Conservation (phyloP, 768 basidiomycete species). For the Tephrocybe sp. region DNA sequence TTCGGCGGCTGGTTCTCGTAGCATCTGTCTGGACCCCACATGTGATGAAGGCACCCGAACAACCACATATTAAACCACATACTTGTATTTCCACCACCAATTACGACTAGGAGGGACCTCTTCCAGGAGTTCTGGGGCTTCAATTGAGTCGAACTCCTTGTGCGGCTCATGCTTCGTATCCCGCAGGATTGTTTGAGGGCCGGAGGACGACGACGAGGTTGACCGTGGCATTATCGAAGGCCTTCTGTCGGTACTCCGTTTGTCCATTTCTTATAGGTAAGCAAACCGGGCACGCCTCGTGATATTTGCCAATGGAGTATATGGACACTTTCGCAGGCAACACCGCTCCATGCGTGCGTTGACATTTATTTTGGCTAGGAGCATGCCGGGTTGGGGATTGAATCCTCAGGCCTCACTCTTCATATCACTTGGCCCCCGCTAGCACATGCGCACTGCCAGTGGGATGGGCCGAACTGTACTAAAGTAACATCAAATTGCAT, state of each 20-base stretch:
- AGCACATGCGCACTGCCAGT: no score
- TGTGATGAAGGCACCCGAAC: not conserved
- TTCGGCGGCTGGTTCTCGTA: slow-evolving; percentile 44
- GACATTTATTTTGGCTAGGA: not conserved
- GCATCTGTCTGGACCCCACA: slow-evolving; percentile 21
- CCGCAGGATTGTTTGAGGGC: not conserved
- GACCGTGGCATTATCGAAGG: not conserved
- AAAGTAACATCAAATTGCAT: not conserved
- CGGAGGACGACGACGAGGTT: not conserved
- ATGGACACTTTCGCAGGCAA: not conserved
- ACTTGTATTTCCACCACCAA: slow-evolving; percentile 30
- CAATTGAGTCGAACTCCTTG: not conserved
- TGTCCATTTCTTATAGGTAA: not conserved
- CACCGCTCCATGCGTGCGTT: not conserved
- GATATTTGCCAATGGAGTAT: not conserved
- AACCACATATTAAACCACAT: not conserved
- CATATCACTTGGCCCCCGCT: not conserved
- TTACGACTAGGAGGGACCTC: slow-evolving; percentile 4
- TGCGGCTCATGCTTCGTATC: not conserved
- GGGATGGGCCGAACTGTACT: not conserved
- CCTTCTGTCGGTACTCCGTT: not conserved
- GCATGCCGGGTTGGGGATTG: not conserved
- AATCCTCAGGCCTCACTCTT: not conserved
- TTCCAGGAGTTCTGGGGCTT: not conserved
- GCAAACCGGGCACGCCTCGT: not conserved